Conservation (phyloP, 2,329 filamentous ascomycete genomes). For the Orbilia quercus region DNA sequence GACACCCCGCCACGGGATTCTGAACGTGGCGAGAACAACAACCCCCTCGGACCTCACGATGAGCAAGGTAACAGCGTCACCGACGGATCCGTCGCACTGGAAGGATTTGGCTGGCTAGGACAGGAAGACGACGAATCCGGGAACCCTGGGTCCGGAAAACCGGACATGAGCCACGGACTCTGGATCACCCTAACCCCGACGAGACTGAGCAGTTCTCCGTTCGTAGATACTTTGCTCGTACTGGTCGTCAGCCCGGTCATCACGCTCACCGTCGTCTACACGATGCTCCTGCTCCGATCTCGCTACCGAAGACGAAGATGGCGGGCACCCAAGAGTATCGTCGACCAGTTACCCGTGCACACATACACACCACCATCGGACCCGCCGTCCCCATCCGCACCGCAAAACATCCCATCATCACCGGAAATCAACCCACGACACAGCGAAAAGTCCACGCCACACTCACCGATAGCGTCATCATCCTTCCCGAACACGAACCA, state of each 20-base stretch:
- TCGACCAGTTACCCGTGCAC: conserved; percentile 91
- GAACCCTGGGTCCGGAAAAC: conserved; percentile 27
- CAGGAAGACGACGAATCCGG: conserved; percentile 17
- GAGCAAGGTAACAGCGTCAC: conserved; percentile 55
- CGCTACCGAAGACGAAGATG: conserved; percentile 89
- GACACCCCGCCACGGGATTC: conserved; percentile 5
- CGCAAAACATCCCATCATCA: conserved; percentile 71
- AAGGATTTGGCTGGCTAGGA: conserved; percentile 53
- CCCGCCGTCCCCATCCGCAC: conserved; percentile 72
- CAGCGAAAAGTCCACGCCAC: conserved; percentile 53
- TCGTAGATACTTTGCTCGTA: conserved; percentile 95
- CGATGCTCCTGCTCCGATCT: conserved; percentile 84
- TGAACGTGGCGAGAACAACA: conserved; percentile 21
- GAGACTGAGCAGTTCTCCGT: conserved; percentile 85
- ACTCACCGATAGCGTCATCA: conserved; percentile 57
- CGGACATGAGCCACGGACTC: conserved; percentile 74
- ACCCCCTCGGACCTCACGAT: conserved; percentile 42
- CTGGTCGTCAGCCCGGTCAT: conserved; percentile 94
- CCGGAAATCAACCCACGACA: conserved; percentile 59
- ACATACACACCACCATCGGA: conserved; percentile 83
- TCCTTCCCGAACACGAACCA: conserved; percentile 44
- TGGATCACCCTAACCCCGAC: conserved; percentile 98
- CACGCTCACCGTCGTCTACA: conserved; percentile 89
- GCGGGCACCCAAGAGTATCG: conserved; percentile 96
- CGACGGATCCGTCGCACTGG: conserved; percentile 49